These are phyloP conservation scores for Besnoitia besnoiti DNA, from an alignment of 169 alveolate genomes.

Conservation along the genomic window DNA sequence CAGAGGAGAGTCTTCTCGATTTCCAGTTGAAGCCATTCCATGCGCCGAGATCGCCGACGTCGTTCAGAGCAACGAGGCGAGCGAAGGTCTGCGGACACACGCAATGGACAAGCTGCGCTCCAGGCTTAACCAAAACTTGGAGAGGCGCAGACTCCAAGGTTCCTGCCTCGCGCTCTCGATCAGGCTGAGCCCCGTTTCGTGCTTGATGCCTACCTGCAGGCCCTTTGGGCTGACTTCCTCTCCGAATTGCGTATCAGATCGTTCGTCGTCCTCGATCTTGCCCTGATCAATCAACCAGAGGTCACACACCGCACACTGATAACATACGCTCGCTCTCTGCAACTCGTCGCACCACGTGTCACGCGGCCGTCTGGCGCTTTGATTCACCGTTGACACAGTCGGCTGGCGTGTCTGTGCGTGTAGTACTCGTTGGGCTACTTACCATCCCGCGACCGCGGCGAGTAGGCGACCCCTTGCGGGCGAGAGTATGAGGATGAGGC, in stretches of 20 bases:
- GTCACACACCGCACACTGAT: background rate
- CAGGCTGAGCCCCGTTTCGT: background rate
- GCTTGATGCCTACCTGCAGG: background rate
- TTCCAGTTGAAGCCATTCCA: conserved; percentile 58
- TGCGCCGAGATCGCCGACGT: conserved; percentile 20
- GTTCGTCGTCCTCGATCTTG: background rate
- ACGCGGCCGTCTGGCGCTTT: too few species aligned
- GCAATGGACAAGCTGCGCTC: too few species aligned
- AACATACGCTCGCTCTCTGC: too few species aligned
- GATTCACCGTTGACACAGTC: too few species aligned
- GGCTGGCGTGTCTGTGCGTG: too few species aligned
- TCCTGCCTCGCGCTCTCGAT: too few species aligned
- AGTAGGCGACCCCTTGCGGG: background rate
- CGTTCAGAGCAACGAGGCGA: conserved; percentile 22
- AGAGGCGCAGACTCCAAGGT: background rate
- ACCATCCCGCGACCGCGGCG: background rate
- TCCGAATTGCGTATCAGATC: background rate
- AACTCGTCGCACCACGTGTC: too few species aligned
- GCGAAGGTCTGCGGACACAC: conserved; percentile 22
- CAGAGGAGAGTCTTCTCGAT: background rate
- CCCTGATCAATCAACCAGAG: background rate
- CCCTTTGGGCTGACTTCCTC: background rate
- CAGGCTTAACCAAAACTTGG: background rate
- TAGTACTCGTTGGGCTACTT: too few species aligned
- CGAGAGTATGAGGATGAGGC: background rate